Evolutionary conservation across 176 grass and related monocot species (phyloP), one percentile per base, ranked within the genome.

Genomic region (Bolboschoenus planiculmis): DNA sequence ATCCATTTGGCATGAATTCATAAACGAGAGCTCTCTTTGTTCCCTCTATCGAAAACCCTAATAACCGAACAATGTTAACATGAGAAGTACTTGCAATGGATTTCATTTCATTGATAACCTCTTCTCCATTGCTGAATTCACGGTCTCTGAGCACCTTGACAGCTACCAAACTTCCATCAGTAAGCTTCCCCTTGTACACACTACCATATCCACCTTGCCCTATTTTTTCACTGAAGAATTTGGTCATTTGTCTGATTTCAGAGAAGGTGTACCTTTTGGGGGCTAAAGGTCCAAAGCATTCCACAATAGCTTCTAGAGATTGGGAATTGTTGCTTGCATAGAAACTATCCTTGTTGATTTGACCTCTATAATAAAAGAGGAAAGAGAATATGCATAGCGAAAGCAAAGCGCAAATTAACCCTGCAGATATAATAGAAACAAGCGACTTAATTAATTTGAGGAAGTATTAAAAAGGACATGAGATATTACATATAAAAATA

Each of bases 51-150:
- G 54, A 89, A 54, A 89, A 92, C 2, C 90, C 90, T 40, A 92
- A 43, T 9, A 92, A 55, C 2, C 82, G 79, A 16, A 92, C 88
- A 5, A 92, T 58, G 8, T 92, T 92, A n/a, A 90, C 83, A 51
- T 92, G 87, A 4, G 85, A 92, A n/a, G 87, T 89, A 10, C 67
- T 85, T 63, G 70, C 81, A 58, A 92, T 89, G 78, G 82, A 87
- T 29, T 42, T 82, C 5, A 92, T 85, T 82, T 92, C 90, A 46
- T 85, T 92, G n/a, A 87, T 43, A 84, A 92, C 89, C 21, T 87
- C 85, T 30, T 85, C 81, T 4, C 82, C 85, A 60, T 85, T 31
- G 0, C 80, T 8, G n/a, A n/a, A n/a, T 68, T 81, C 83, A 53
- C 62, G 34, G 16, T 89, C 87, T 67, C 76, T 83, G 18, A 89